Evolutionary conservation across 192 early-diverging fungal genomes (phyloP), one percentile per base, ranked within the genome.

Genomic region (Podochytrium sp.): DNA sequence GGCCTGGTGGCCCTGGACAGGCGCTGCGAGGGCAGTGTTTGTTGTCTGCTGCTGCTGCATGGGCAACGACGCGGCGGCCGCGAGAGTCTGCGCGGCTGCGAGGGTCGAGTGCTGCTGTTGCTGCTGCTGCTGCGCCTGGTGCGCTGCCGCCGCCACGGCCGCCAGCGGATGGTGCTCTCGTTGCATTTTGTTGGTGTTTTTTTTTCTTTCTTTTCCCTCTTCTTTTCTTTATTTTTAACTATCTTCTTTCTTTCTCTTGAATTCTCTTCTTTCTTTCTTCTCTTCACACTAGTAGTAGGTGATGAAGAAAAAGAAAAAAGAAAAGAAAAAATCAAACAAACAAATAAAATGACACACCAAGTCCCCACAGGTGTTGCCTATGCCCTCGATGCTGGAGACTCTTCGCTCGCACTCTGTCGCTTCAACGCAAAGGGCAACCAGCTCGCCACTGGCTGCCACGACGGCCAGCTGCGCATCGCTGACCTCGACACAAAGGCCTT

Each of bases 401-500:
- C 89, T 0, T 77, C 86, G 14, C 84, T 79, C 5, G 37, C 47
- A 2, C 38, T 69, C 33, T 92, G 93, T 69, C 77, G 81, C 23
- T 98, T 95, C 76, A 95, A 95, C 74, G 81, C 84, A 72, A 69
- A 87, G 50, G 94, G 93, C 14, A 95, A 91, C n/a, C 78, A 92
- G 27, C 76, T 97, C 50, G 95, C 94, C 29, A 89, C 89, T 3
- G 94, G 94, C 20, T 87, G 91, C 56, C 78, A 79, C 3, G 95
- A 95, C 71, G 96, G 96, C 2, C 77, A 80, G 12, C 91, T 92
- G 74, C 84, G 85, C 37, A 83, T 98, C 40, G 94, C 93, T 92
- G 95, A 97, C 76, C 89, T 96, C 83, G 92, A 94, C 62, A 93
- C 95, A 2, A 85, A 90, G n/a, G 88, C 89, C 30, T 79, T 95